Base-by-base conservation (phyloP, 2,329 filamentous ascomycete genomes). In the Colletotrichum destructivum region DNA sequence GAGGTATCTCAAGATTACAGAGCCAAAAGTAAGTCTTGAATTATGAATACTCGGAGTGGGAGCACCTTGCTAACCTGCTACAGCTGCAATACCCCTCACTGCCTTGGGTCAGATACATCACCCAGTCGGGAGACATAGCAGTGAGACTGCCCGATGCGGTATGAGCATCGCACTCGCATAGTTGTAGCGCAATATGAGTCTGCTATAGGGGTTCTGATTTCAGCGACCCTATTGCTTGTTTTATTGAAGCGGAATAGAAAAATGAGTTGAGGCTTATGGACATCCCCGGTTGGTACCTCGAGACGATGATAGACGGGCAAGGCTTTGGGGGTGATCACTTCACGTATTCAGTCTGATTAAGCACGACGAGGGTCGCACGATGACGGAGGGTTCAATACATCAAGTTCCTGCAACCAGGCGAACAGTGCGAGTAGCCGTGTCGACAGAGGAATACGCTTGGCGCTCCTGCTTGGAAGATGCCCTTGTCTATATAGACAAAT, bases 101-200 rank as follows among this genome's bases (percentile, higher is more conserved):
- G 64, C 96, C 96, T 0, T 99, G 96, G 96, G 96, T 99, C 35
- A 91, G 96, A 79, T 99, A 99, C 84, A 99, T 99, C 79, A 99
- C 96, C 75, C 96, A 98, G 83, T 98, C 95, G 16, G 96, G 96
- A 75, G 96, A 98, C 81, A 98, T 98, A 80, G 95, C 96, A 35
- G 95, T 98, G 72, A 90, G 96, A 77, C 88, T 98, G 82, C 96
- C 96, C n/a, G 96, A 98, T 81, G 93, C 92, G 74, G 92, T 93
- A 83, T 94, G 86, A 88, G 69, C 55, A 18, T 31, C 40, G 42
- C 51, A 40, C 31, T n/a, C 12, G 23, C 31, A 6, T 23, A 31
- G 61, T 21, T 65, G 49, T 42, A 56, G 51, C 40, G 44, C 44
- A 44, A 31, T 65, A 65, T 52, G 35, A 54, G 42, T 26, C 35